Evolutionary conservation across 495 filamentous ascomycete genomes (phyloP).

Genomic region (Endocarpon pusillum): DNA sequence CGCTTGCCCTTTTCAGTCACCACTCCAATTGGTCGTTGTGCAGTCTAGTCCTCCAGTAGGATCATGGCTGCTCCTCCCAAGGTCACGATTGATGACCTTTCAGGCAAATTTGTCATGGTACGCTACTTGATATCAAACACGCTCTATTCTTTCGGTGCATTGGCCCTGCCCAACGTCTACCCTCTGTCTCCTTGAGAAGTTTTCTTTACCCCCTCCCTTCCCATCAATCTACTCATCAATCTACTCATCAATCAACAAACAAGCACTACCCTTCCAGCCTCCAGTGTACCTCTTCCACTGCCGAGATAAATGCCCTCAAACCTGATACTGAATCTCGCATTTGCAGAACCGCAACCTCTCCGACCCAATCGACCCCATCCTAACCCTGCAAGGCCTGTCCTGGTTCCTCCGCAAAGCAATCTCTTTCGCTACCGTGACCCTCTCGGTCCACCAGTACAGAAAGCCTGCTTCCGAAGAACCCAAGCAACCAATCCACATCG

Average conservation of each 20-base stretch:
- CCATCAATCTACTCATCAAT: neutral
- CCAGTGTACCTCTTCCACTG: slow-evolving; percentile 5
- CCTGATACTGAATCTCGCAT: neutral
- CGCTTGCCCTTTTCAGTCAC: no score
- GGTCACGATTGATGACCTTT: slow-evolving; percentile 55
- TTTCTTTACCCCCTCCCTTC: neutral
- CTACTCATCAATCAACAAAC: neutral
- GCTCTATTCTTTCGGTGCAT: neutral
- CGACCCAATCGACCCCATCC: slow-evolving; percentile 49
- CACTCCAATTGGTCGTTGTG: no score
- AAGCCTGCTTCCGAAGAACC: slow-evolving; percentile 24
- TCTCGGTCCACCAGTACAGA: slow-evolving; percentile 50
- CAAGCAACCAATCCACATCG: slow-evolving; percentile 43
- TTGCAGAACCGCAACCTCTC: slow-evolving; percentile 66
- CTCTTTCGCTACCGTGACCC: slow-evolving; percentile 40
- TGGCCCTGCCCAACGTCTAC: neutral
- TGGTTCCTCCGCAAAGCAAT: slow-evolving; percentile 73
- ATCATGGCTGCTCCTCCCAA: slow-evolving; percentile 71
- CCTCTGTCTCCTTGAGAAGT: neutral
- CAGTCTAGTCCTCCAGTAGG: no score
- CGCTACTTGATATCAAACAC: slow-evolving; percentile 4
- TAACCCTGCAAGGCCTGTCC: slow-evolving; percentile 65
- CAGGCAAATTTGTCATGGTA: slow-evolving; percentile 69
- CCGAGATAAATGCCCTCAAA: neutral
- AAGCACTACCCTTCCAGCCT: no score